phyloP scores from a whole-genome alignment of 495 filamentous ascomycete species.

The Gamarada debralockiae region DNA sequence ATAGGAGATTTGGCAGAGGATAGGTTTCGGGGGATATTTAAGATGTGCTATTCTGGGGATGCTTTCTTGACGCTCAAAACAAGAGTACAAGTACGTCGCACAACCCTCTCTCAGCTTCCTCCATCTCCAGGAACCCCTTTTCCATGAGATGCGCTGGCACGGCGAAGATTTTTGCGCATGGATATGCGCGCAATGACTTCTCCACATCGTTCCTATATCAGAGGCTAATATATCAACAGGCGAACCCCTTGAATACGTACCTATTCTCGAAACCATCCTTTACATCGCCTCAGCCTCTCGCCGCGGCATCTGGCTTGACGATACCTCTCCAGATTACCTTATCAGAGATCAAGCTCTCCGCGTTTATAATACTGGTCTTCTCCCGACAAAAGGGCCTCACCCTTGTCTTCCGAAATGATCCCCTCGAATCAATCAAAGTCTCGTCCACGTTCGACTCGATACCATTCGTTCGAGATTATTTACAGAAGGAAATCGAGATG shows the following conservation, averaged over 20 bases:
- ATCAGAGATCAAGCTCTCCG: slow-evolving; percentile 94
- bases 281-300: slow-evolving; percentile 88
- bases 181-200: slow-evolving; percentile 7
- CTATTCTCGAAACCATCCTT: slow-evolving; percentile 86
- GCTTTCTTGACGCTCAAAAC: slow-evolving; percentile 93
- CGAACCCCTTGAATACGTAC: slow-evolving; percentile 95
- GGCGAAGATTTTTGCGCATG: slow-evolving; percentile 4
- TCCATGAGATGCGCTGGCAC: neutral
- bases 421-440: slow-evolving; percentile 94
- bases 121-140: neutral
- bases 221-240: slow-evolving; percentile 55
- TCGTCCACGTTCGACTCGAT: slow-evolving; percentile 99
- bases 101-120: neutral
- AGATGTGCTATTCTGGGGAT: slow-evolving; percentile 96
- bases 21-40: slow-evolving; percentile 95
- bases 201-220: slow-evolving; percentile 21
- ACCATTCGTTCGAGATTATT: slow-evolving; percentile 93
- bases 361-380: slow-evolving; percentile 96
- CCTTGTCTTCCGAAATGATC: slow-evolving; percentile 95
- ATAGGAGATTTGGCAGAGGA: slow-evolving; percentile 97
- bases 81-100: slow-evolving; percentile 67
- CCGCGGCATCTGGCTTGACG: slow-evolving; percentile 86
- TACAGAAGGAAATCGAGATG: slow-evolving; percentile 95
- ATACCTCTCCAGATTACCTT: slow-evolving; percentile 96
- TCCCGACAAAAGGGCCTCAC: slow-evolving; percentile 96